Evolutionary conservation across 352 stramenopile genomes (phyloP).

Genomic region (Pythium plurisporium): DNA sequence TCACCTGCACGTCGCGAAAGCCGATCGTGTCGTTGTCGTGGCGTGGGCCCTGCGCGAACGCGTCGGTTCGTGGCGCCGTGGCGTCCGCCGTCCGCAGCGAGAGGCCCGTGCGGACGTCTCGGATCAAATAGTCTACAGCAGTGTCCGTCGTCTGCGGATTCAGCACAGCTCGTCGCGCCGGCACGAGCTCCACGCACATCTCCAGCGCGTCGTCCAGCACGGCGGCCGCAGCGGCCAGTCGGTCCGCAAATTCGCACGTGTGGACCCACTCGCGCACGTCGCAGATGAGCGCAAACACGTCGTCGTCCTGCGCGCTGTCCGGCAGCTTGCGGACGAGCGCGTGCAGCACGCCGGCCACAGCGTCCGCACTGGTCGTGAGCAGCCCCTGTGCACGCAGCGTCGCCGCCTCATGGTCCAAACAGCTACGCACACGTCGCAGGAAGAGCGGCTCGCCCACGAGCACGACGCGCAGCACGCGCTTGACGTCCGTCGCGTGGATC

Average conservation of each 20-base stretch:
- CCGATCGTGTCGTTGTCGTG: conserved; percentile 26
- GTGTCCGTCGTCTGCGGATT: neutral
- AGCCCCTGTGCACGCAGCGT: neutral
- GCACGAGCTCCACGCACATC: conserved; percentile 22
- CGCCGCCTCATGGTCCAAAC: neutral
- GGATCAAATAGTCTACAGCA: conserved; percentile 4
- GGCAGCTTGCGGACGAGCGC: conserved; percentile 13
- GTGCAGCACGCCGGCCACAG: conserved; percentile 1
- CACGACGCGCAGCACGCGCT: conserved; percentile 14
- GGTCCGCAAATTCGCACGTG: neutral
- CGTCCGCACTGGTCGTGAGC: neutral
- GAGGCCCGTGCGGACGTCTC: neutral
- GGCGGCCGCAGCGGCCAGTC: neutral
- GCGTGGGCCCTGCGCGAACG: conserved; percentile 9
- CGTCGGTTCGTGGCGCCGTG: neutral
- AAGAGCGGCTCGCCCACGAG: conserved; percentile 18
- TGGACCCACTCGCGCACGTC: conserved; percentile 2
- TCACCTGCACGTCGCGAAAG: conserved; percentile 13
- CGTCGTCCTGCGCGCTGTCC: conserved; percentile 9
- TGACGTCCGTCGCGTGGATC: conserved; percentile 23
- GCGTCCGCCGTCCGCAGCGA: too few relatives aligned
- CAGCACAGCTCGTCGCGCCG: neutral
- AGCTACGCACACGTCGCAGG: conserved; percentile 7
- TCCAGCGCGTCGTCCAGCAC: conserved; percentile 9
- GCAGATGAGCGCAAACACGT: conserved; percentile 8